Percentiles rank a stretch among this genome's conserved stretches.
Conservation (phyloP, 1,284 basidiomycete species). For the Cystobasidium slooffiae region DNA sequence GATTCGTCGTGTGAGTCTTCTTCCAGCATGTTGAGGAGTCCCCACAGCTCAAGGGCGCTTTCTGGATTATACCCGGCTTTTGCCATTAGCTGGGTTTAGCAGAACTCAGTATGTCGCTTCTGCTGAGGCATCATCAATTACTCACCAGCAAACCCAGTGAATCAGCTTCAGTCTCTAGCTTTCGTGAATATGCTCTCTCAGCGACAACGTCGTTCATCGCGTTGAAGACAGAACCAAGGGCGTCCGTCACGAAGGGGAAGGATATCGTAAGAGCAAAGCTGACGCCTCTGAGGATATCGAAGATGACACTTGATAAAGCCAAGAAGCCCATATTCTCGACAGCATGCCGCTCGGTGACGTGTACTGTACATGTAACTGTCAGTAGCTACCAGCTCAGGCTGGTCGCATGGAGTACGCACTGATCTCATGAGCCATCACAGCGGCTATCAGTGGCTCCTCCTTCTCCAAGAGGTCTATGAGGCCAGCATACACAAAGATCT, state of each 20-base stretch:
- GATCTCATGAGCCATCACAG: constrained; percentile 56
- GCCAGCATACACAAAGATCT: constrained; percentile 62
- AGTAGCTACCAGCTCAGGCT: background rate
- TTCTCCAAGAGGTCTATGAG: constrained; percentile 59
- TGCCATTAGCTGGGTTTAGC: constrained; percentile 42
- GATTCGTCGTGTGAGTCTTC: constrained; percentile 41
- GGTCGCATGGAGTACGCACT: background rate
- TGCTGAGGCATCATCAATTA: background rate
- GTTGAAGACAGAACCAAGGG: constrained; percentile 60
- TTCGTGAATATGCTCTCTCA: constrained; percentile 61
- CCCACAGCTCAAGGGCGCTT: constrained; percentile 61
- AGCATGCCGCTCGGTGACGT: constrained; percentile 61
- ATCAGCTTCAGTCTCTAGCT: constrained; percentile 63
- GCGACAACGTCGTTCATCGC: constrained; percentile 61
- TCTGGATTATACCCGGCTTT: constrained; percentile 59
- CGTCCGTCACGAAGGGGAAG: constrained; percentile 60
- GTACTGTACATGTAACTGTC: constrained; percentile 50
- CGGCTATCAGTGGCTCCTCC: constrained; percentile 61
- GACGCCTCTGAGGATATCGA: constrained; percentile 62
- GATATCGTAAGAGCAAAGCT: constrained; percentile 62
- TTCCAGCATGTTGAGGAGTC: constrained; percentile 59
- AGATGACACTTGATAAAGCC: constrained; percentile 61
- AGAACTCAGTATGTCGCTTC: background rate
- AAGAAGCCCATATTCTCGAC: constrained; percentile 62
- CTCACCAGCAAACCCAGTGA: constrained; percentile 60